Evolutionary conservation across 1,139 yeast species (phyloP).

Genomic region (Candida pseudoviswanathii): DNA sequence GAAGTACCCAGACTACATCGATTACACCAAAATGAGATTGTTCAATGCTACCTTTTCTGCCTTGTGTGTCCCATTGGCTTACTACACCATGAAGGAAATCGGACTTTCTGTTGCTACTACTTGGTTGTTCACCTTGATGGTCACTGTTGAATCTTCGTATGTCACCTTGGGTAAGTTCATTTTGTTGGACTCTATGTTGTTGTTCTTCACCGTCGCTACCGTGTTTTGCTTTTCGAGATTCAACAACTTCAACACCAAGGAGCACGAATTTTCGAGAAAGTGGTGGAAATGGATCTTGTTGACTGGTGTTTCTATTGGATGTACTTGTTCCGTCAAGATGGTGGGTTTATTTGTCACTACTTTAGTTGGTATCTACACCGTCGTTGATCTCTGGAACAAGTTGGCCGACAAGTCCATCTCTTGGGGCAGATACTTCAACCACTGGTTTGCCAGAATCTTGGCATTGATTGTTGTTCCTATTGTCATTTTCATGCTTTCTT

Average conservation of each 20-base stretch:
- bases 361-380: conserved; percentile 74
- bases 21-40: conserved; percentile 88
- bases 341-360: conserved; percentile 79
- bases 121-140: conserved; percentile 89
- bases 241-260: conserved; percentile 67
- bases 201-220: conserved; percentile 87
- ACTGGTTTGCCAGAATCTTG: conserved; percentile 67
- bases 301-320: conserved; percentile 76
- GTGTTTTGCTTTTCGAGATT: conserved; percentile 76
- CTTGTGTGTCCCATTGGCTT: conserved; percentile 89
- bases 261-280: conserved; percentile 59
- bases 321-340: conserved; percentile 84
- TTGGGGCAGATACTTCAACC: conserved; percentile 52
- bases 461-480: conserved; percentile 66
- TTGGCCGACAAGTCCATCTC: conserved; percentile 60
- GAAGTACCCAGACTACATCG: conserved; percentile 80
- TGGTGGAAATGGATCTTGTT: conserved; percentile 95
- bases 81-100: conserved; percentile 84
- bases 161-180: conserved; percentile 91
- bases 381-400: conserved; percentile 71
- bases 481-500: conserved; percentile 60
- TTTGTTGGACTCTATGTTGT: conserved; percentile 91
- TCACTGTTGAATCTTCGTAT: conserved; percentile 80
- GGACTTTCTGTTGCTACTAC: conserved; percentile 80
- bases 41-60: conserved; percentile 93